phyloP scores from a whole-genome alignment of 768 basidiomycete genomes.

The Macrolepiota albuminosa region DNA sequence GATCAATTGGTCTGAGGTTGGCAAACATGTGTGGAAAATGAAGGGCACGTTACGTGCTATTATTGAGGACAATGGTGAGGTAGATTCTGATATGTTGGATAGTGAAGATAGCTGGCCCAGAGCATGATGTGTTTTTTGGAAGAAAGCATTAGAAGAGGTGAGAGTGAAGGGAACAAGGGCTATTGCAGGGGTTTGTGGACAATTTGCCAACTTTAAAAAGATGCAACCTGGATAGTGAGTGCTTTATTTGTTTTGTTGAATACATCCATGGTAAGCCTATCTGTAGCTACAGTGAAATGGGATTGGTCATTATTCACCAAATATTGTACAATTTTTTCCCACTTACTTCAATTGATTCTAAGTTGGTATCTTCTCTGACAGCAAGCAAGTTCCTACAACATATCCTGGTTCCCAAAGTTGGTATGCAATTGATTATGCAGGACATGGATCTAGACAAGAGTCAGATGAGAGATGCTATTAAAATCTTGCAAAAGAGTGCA shows the following conservation, averaged over 20 bases:
- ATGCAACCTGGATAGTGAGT: conserved; percentile 27
- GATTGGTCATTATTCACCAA: conserved; percentile 76
- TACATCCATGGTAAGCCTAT: background rate
- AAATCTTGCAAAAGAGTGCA: conserved; percentile 68
- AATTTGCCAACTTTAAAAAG: conserved; percentile 76
- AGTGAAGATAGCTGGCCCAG: conserved; percentile 29
- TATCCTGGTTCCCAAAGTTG: conserved; percentile 88
- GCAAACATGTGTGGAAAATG: too few relatives aligned
- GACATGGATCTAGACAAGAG: conserved; percentile 27
- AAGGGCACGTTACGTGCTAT: conserved; percentile 35
- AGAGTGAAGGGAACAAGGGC: conserved; percentile 61
- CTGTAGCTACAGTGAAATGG: conserved; percentile 79
- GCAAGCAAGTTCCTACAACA: conserved; percentile 75
- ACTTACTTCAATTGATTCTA: conserved; percentile 46
- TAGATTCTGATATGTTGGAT: conserved; percentile 5
- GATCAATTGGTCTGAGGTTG: too few relatives aligned
- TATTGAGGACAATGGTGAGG: conserved; percentile 37
- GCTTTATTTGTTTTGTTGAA: too few relatives aligned
- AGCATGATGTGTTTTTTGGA: conserved; percentile 24
- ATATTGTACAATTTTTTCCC: conserved; percentile 76
- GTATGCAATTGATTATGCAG: conserved; percentile 58
- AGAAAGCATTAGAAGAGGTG: conserved; percentile 46
- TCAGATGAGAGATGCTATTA: conserved; percentile 39
- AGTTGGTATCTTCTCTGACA: conserved; percentile 59
- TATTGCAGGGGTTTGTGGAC: conserved; percentile 65